Evolutionary conservation across 2,329 filamentous ascomycete species (phyloP).

Genomic region (Alternaria sp.): DNA sequence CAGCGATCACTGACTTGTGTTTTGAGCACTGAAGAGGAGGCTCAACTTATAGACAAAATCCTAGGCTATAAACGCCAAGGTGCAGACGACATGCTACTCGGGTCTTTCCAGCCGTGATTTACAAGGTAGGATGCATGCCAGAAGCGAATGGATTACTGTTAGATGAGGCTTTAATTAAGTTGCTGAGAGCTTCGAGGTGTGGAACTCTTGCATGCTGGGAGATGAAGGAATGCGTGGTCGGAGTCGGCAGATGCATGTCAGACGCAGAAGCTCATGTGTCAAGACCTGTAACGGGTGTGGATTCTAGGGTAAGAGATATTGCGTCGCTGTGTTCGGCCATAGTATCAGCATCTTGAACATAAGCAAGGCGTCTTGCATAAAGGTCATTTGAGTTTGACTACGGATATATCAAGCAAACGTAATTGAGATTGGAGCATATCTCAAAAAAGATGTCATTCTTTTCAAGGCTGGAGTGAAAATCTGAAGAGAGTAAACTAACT

Average conservation of each 20-base stretch:
- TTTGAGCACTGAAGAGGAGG: conserved; percentile 8
- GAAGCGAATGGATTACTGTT: conserved; percentile 11
- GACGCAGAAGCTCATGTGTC: conserved; percentile 17
- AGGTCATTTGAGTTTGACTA: neutral
- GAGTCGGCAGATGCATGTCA: conserved; percentile 33
- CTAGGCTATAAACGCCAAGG: neutral
- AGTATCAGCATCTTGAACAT: neutral
- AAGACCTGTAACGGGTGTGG: conserved; percentile 15
- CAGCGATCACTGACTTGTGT: conserved; percentile 1
- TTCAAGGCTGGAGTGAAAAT: neutral
- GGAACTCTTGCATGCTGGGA: conserved; percentile 13
- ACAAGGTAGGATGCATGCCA: conserved; percentile 14
- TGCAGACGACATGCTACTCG: conserved; percentile 5
- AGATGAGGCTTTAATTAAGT: conserved; percentile 35
- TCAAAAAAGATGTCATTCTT: neutral
- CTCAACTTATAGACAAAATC: conserved; percentile 26
- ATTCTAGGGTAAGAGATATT: conserved; percentile 28
- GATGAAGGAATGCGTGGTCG: conserved; percentile 13
- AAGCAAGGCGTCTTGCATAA: neutral
- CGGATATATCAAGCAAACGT: neutral
- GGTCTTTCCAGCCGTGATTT: conserved; percentile 19
- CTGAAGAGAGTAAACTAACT: neutral
- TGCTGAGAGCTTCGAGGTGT: conserved; percentile 15
- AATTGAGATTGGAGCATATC: neutral
- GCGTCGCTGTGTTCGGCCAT: neutral